A percentile compares a stretch with the other conserved stretches of the same genome.
These are phyloP conservation scores for Schizochytrium sp. DNA, from an alignment of 108 stramenopile genomes.

Conservation along the genomic window DNA sequence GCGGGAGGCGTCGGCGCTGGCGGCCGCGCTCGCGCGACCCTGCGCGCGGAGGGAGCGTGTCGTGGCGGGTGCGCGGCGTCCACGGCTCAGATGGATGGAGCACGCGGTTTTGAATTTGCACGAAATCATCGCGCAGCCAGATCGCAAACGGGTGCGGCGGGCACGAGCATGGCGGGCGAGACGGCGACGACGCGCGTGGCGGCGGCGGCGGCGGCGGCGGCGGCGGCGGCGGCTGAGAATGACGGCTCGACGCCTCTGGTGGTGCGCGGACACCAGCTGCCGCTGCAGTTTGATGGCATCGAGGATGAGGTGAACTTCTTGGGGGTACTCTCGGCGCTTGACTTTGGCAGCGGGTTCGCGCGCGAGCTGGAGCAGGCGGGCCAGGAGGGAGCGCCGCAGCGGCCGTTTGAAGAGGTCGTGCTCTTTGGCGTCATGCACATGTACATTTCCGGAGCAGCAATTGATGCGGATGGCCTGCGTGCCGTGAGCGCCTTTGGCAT, in stretches of 20 bases:
- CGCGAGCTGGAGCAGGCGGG: neutral
- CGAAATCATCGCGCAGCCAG: too few species aligned
- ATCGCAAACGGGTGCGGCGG: too few species aligned
- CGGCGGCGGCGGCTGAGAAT: too few species aligned
- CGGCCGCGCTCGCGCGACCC: too few species aligned
- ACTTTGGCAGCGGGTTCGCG: neutral
- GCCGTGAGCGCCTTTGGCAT: neutral
- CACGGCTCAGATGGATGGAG: too few species aligned
- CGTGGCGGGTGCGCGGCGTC: too few species aligned
- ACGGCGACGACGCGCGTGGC: too few species aligned
- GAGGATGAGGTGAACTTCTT: neutral
- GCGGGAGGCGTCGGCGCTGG: too few species aligned
- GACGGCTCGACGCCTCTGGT: neutral
- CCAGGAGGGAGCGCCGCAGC: neutral
- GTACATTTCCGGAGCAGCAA: neutral
- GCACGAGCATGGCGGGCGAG: too few species aligned
- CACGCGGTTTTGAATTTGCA: too few species aligned
- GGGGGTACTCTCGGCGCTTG: neutral
- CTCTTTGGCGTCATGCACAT: slow-evolving; percentile 14
- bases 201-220: too few species aligned
- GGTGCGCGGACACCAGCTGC: neutral
- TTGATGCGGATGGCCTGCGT: neutral
- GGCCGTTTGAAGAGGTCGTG: neutral
- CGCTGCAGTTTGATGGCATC: neutral
- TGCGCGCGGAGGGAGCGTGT: too few species aligned